Percentiles rank a stretch among this genome's conserved stretches.
These are phyloP conservation scores for Adansonia rubrostipa DNA, from an alignment of 441 rosid genomes.

Conservation along the genomic window DNA sequence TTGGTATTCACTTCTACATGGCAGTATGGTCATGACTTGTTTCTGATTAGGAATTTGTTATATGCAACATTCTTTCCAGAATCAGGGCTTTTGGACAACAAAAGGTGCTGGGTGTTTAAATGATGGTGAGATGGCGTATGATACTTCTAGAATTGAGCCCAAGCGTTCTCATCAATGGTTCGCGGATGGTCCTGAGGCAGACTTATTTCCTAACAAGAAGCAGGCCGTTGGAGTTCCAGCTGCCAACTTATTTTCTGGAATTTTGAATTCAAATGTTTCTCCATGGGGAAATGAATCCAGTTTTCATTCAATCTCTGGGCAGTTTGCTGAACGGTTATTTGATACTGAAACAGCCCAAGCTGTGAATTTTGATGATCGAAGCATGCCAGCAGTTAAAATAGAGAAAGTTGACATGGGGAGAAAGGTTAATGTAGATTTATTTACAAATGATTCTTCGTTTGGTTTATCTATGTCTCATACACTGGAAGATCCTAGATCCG, in stretches of 20 bases:
- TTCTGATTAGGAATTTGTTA: slow-evolving; percentile 22
- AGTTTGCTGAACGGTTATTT: slow-evolving; percentile 48
- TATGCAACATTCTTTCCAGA: slow-evolving; percentile 48
- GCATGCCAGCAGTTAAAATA: slow-evolving; percentile 37
- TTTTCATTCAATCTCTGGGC: slow-evolving; percentile 53
- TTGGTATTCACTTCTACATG: not conserved
- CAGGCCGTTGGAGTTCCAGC: slow-evolving; percentile 54
- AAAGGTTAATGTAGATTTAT: slow-evolving; percentile 46
- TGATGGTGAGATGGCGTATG: slow-evolving; percentile 51
- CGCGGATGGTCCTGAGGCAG: slow-evolving; percentile 54
- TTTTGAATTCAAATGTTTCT: slow-evolving; percentile 44
- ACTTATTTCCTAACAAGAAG: slow-evolving; percentile 58
- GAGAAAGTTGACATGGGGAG: slow-evolving; percentile 51
- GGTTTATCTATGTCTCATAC: slow-evolving; percentile 60
- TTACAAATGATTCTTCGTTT: slow-evolving; percentile 50
- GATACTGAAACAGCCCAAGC: slow-evolving; percentile 49
- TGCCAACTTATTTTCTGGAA: slow-evolving; percentile 44
- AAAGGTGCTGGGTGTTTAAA: slow-evolving; percentile 46
- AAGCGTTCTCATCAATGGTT: slow-evolving; percentile 74
- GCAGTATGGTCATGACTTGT: not conserved
- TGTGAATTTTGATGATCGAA: slow-evolving; percentile 47
- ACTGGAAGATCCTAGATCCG: slow-evolving; percentile 53
- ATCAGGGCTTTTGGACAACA: slow-evolving; percentile 61
- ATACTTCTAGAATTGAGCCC: slow-evolving; percentile 49
- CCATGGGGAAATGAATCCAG: slow-evolving; percentile 57